Evolutionary conservation across 306 rosid species (phyloP), one percentile per base, ranked within the genome.

Genomic region (Casuarina glauca): DNA sequence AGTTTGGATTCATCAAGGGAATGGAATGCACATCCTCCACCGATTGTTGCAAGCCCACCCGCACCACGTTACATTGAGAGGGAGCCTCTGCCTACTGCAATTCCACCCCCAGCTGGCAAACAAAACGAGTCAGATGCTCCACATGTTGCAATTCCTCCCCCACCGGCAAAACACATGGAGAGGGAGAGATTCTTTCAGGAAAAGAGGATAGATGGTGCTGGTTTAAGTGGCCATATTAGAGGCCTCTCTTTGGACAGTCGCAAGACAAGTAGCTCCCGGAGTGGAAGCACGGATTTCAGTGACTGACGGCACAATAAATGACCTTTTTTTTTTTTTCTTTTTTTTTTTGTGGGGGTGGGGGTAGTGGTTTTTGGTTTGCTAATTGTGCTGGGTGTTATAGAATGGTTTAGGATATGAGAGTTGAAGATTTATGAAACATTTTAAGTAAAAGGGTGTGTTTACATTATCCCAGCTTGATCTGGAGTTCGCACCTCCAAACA

Each of bases 131-230:
- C 73, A 53, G 86, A 87, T 74, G 51, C 48, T 53, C 83, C 81
- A 55, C 84, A 57, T 5, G 86, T 80, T 17, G 79, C 80, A 5
- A 89, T 94, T 80, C 98, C 98, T 43, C 97, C 98, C 13, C 98
- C 98, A 53, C 98, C 98, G 8, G 88, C 96, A 77, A 94, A 92
- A 82, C 97, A 90, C 70, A 3, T 86, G 0, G 98, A 94, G 89
- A 87, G 98, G 71, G 96, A 90, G 88, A 92, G 78, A 42, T 92
- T 78, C 84, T 94, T 94, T 79, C 96, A 89, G 85, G 98, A 87
- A 74, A 94, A 84, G 82, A 90, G 89, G 87, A 53, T 68, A 26
- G 97, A 91, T 76, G 87, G 84, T 63, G 77, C 93, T 83, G 82
- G 85, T 82, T 44, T 92, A 81, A 78, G 87, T 60, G 91, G 91